Evolutionary conservation across 768 basidiomycete genomes (phyloP), one percentile per base, ranked within the genome.

Genomic region (Obba rivulosa): DNA sequence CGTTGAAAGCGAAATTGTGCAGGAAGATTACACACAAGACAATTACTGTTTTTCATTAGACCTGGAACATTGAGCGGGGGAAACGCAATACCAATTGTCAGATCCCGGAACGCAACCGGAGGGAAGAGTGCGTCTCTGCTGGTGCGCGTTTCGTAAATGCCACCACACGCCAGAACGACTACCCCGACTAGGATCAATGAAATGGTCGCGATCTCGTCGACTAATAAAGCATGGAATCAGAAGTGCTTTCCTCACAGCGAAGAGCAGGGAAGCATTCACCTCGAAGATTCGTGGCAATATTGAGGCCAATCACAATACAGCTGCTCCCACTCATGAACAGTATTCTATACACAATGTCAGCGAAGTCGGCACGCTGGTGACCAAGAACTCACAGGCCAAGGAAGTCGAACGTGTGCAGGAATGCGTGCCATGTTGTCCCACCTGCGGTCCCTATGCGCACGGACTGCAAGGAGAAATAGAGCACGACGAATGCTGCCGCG

Each of bases 1-100:
- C 79, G 54, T 79, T 91, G 65, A 90, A 92, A 14, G 81, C 81
- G 53, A 91, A 75, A 60, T 88, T 89, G 63, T 92, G 90, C 46
- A 92, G 72, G 68, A 91, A 89, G 16, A 79, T 79, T 50, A 87
- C 73, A 16, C 80, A 43, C 25, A 92, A 77, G 40, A 87, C 72
- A 49, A 75, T 74, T 52, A 81, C 87, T 91, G 47, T 7, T 41
- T 37, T 31, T 44, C 34, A 41, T 48, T n/a, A 50, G 53, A 51
- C 50, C 49, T 39, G 24, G 43, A 42, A 34, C 36, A 40, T 16
- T 31, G 18, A 22, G 34, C 39, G 21, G 38, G 22, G 45, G 25
- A 22, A 21, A 35, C 24, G 64, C 76, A n/a, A 40, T 60, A 86
- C 87, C 71, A 48, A 80, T 78, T 43, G 81, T 81, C 35, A 68